Conservation (phyloP, 352 stramenopile species). For the Phytophthora ramorum region DNA sequence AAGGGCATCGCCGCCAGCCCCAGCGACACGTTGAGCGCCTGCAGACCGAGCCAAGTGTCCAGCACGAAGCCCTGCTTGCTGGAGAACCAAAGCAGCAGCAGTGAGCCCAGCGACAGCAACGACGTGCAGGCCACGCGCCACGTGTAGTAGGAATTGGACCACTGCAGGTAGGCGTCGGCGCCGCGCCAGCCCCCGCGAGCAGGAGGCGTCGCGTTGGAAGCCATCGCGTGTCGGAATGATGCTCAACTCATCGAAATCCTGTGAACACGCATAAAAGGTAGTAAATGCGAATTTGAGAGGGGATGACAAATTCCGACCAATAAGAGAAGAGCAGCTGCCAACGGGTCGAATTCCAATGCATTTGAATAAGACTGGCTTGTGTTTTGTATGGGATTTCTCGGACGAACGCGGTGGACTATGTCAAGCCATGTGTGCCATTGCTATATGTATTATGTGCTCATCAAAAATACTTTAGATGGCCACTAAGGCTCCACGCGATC, state of each 20-base stretch:
- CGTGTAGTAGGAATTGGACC: constrained; percentile 79
- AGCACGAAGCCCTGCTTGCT: constrained; percentile 41
- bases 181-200: constrained; percentile 35
- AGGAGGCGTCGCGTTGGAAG: constrained; percentile 1
- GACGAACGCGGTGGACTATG: no score
- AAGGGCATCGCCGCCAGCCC: constrained; percentile 58
- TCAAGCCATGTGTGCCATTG: not conserved
- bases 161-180: constrained; percentile 57
- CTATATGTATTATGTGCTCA: no score
- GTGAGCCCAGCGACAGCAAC: constrained; percentile 48
- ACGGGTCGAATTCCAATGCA: not conserved
- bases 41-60: constrained; percentile 57
- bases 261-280: not conserved
- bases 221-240: constrained; percentile 19
- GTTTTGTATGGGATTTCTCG: no score
- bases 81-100: constrained; percentile 51
- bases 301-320: not conserved
- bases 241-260: constrained; percentile 2
- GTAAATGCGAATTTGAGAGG: not conserved
- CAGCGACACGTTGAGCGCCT: constrained; percentile 65
- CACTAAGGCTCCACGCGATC: not conserved
- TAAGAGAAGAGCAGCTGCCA: not conserved
- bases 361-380: not conserved
- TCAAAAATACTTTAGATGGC: no score
- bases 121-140: constrained; percentile 60